Conservation (phyloP, 2,329 filamentous ascomycete species). For the Penicillium sp. region DNA sequence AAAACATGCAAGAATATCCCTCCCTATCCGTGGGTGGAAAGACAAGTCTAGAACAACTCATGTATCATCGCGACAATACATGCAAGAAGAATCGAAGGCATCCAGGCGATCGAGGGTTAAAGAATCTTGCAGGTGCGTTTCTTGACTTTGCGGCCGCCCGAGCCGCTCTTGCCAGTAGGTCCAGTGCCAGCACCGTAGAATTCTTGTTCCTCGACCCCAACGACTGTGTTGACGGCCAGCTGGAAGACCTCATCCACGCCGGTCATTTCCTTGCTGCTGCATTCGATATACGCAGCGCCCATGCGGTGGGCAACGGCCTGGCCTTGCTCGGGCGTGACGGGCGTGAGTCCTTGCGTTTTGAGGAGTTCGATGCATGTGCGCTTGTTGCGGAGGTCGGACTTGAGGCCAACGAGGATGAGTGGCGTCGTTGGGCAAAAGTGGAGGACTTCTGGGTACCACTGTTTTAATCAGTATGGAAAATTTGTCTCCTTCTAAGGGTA, state of each 20-base stretch:
- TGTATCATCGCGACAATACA: not conserved
- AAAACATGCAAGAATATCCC: not conserved
- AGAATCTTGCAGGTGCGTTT: constrained; percentile 79
- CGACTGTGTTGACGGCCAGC: constrained; percentile 81
- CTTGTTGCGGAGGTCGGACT: constrained; percentile 94
- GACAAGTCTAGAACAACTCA: not conserved
- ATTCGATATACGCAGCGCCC: constrained; percentile 95
- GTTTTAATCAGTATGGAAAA: constrained; percentile 16
- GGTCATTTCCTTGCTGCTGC: constrained; percentile 94
- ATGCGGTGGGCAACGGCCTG: constrained; percentile 85
- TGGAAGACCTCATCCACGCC: constrained; percentile 97
- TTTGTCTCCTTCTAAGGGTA: not conserved
- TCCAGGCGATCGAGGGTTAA: constrained; percentile 43
- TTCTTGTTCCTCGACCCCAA: constrained; percentile 66
- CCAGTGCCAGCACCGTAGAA: constrained; percentile 26
- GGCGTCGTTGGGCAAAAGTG: constrained; percentile 98
- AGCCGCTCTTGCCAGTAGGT: constrained; percentile 40
- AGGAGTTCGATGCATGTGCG: constrained; percentile 97
- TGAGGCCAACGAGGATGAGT: constrained; percentile 90
- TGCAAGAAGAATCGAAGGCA: constrained; percentile 6
- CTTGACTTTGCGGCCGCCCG: constrained; percentile 64
- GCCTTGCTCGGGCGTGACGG: constrained; percentile 88
- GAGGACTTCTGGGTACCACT: constrained; percentile 99
- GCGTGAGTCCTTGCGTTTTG: constrained; percentile 94
- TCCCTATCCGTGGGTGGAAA: not conserved